These are phyloP conservation scores for Gentiana macrophylla DNA, from an alignment of 257 asterid species.

Conservation along the genomic window DNA sequence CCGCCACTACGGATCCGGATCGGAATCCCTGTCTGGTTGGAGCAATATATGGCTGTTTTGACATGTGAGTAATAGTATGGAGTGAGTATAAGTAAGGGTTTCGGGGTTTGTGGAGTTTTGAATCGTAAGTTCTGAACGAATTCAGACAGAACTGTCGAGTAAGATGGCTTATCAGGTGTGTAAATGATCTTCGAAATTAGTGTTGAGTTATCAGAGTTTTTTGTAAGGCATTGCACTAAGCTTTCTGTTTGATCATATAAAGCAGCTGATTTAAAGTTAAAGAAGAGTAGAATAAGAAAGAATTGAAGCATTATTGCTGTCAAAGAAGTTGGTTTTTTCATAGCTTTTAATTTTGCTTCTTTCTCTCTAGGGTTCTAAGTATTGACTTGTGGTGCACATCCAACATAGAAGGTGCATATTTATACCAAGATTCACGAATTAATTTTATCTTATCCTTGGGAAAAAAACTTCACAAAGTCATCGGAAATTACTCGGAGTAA, in stretches of 20 bases:
- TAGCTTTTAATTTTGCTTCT: no score
- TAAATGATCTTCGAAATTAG: background rate
- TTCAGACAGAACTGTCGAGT: background rate
- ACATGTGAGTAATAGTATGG: background rate
- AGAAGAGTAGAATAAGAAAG: background rate
- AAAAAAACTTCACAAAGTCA: no score
- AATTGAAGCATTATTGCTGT: background rate
- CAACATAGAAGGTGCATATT: no score
- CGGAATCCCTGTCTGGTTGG: background rate
- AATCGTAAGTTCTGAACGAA: background rate
- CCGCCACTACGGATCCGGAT: constrained; percentile 4
- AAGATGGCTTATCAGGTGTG: constrained; percentile 1
- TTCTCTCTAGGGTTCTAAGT: no score
- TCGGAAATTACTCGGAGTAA: no score
- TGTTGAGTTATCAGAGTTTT: background rate
- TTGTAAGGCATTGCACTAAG: background rate
- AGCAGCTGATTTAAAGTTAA: no score
- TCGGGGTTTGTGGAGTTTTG: background rate
- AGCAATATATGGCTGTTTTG: background rate
- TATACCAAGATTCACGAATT: no score
- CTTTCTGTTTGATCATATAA: background rate
- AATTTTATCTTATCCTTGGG: no score
- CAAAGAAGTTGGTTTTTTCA: background rate
- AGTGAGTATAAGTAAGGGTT: background rate
- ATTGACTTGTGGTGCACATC: no score